These are phyloP conservation scores for Monosporascus sp. DNA, from an alignment of 2,329 filamentous ascomycete genomes.

Conservation along the genomic window DNA sequence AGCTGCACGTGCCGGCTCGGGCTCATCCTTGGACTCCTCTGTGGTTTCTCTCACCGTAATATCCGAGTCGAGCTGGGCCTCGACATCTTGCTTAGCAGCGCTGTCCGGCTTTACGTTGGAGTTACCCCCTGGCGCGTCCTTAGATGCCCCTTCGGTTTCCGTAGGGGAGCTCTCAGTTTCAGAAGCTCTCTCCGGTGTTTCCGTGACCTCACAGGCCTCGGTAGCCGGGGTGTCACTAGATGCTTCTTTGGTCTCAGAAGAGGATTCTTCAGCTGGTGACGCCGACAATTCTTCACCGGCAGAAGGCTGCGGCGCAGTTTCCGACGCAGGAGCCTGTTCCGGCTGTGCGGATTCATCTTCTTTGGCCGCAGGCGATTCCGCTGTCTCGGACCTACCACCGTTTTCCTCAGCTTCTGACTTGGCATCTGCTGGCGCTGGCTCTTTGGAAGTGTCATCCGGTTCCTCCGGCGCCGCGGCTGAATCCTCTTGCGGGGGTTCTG, in stretches of 20 bases:
- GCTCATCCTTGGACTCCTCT: neutral
- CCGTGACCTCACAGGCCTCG: neutral
- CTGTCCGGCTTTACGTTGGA: neutral
- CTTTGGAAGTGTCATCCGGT: neutral
- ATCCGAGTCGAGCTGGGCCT: neutral
- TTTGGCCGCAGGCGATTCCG: constrained; percentile 8
- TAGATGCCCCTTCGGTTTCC: no score
- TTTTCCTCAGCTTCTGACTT: neutral
- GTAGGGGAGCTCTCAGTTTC: no score
- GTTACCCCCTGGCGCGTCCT: no score
- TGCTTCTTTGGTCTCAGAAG: neutral
- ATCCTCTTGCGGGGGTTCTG: neutral
- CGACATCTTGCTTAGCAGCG: neutral
- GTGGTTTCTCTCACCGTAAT: no score
- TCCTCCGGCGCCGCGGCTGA: neutral
- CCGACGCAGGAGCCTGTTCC: neutral
- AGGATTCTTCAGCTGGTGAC: neutral
- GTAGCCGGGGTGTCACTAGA: neutral
- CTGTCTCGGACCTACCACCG: neutral
- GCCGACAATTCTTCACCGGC: neutral
- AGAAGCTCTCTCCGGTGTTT: neutral
- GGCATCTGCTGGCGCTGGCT: constrained; percentile 1
- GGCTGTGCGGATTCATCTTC: neutral
- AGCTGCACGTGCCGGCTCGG: neutral
- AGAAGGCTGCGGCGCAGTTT: neutral